A percentile compares a stretch with the other conserved stretches of the same genome.
Conservation (phyloP, 73 alveolate species). For the Paramecium primaurelia region DNA sequence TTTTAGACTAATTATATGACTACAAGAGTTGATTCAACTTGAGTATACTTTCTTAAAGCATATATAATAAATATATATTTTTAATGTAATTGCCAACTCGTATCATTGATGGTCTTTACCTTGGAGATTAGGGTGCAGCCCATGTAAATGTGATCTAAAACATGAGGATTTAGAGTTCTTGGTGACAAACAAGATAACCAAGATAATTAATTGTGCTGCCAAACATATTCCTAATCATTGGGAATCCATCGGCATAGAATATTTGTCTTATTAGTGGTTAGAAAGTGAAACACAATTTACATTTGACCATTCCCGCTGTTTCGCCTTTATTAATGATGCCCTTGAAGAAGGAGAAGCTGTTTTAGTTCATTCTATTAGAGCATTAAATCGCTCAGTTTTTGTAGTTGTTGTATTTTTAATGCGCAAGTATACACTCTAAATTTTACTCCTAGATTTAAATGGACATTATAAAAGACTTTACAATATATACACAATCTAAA, state of each 20-base stretch:
- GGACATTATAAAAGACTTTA: neutral
- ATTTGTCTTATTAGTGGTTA: constrained; percentile 83
- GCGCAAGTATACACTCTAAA: constrained; percentile 41
- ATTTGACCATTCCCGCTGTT: neutral
- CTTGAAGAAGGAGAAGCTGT: constrained; percentile 67
- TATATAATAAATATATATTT: neutral
- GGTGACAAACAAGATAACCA: constrained; percentile 89
- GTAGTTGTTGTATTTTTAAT: constrained; percentile 60
- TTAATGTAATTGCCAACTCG: neutral
- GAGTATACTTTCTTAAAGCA: neutral
- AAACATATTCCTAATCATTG: constrained; percentile 89
- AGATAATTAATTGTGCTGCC: constrained; percentile 93
- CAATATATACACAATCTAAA: neutral
- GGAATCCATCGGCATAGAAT: constrained; percentile 91
- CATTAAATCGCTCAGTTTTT: constrained; percentile 61
- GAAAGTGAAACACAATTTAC: constrained; percentile 64
- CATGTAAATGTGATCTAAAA: constrained; percentile 1
- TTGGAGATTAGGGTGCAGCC: constrained; percentile 45
- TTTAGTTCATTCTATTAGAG: constrained; percentile 77
- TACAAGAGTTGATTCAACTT: neutral
- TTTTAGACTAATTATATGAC: neutral
- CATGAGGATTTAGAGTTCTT: constrained; percentile 83
- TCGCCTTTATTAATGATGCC: constrained; percentile 70
- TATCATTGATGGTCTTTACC: constrained; percentile 42
- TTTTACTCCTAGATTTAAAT: neutral